phyloP scores from a whole-genome alignment of 1,139 yeast genomes.

The Pichia sp. region DNA sequence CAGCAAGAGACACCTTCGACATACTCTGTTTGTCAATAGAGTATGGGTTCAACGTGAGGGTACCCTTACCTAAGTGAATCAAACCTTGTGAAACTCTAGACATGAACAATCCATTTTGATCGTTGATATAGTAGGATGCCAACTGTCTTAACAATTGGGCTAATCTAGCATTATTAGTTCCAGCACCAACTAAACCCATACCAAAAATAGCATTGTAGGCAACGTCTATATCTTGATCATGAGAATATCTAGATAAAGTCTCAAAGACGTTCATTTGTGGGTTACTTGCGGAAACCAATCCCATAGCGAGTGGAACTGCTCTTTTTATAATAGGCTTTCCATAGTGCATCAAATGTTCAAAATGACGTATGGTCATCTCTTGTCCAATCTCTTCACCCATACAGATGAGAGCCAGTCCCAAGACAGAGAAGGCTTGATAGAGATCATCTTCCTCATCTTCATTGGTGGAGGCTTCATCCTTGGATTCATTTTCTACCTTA shows the following conservation, averaged over 20 bases:
- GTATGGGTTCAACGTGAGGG: slow-evolving; percentile 83
- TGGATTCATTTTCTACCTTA: too few relatives aligned
- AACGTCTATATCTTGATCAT: slow-evolving; percentile 90
- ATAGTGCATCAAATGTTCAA: slow-evolving; percentile 96
- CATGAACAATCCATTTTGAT: slow-evolving; percentile 85
- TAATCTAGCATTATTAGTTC: slow-evolving; percentile 96
- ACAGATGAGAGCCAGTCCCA: slow-evolving; percentile 91
- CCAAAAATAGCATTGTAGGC: slow-evolving; percentile 93
- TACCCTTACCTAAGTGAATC: slow-evolving; percentile 93
- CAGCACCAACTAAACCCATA: slow-evolving; percentile 98
- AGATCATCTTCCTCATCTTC: slow-evolving; percentile 44
- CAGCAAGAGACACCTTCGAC: slow-evolving; percentile 86
- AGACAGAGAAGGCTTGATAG: slow-evolving; percentile 83
- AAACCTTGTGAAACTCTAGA: slow-evolving; percentile 95
- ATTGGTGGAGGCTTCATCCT: background rate
- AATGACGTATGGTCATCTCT: slow-evolving; percentile 96
- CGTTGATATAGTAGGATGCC: slow-evolving; percentile 88
- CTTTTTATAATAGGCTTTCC: slow-evolving; percentile 89
- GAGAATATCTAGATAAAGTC: slow-evolving; percentile 91
- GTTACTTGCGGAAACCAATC: slow-evolving; percentile 84
- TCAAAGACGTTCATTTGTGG: slow-evolving; percentile 98
- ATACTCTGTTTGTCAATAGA: slow-evolving; percentile 82
- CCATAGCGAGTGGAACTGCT: slow-evolving; percentile 97
- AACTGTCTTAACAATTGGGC: slow-evolving; percentile 93
- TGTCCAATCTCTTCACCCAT: slow-evolving; percentile 99